Evolutionary conservation across 2,329 filamentous ascomycete genomes (phyloP).

Genomic region (Macrophomina phaseolina): DNA sequence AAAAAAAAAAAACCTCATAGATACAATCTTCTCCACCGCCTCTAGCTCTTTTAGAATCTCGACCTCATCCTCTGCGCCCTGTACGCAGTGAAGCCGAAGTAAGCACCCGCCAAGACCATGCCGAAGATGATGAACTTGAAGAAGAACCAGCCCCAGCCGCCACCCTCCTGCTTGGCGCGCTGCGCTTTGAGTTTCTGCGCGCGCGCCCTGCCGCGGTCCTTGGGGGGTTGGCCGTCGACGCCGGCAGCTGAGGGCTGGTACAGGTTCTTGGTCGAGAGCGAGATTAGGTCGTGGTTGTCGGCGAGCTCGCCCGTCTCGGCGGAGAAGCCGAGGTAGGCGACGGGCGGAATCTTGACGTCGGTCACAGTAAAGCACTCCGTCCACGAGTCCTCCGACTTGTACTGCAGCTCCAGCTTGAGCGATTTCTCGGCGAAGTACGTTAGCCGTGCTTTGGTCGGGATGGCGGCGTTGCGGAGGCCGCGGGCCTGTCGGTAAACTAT

Average conservation of each 20-base stretch:
- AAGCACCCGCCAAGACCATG: constrained; percentile 71
- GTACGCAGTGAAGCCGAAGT: constrained; percentile 86
- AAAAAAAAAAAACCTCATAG: background rate
- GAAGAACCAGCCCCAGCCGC: constrained; percentile 72
- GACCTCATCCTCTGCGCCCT: constrained; percentile 63
- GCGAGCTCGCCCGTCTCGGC: constrained; percentile 94
- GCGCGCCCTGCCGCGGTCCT: constrained; percentile 36
- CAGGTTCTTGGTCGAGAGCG: constrained; percentile 83
- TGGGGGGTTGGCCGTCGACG: constrained; percentile 38
- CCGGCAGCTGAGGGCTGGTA: constrained; percentile 66
- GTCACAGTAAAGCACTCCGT: constrained; percentile 80
- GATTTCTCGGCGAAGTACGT: constrained; percentile 98
- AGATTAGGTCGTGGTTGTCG: constrained; percentile 97
- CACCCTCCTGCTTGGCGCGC: constrained; percentile 49
- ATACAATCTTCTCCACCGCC: background rate
- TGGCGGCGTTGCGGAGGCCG: constrained; percentile 78
- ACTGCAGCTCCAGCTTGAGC: constrained; percentile 88
- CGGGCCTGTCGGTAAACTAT: constrained; percentile 62
- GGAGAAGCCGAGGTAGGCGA: constrained; percentile 69
- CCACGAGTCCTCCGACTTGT: constrained; percentile 90
- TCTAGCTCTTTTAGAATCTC: constrained; percentile 45
- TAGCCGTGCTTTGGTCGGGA: constrained; percentile 82
- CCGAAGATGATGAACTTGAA: constrained; percentile 83
- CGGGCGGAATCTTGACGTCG: constrained; percentile 74
- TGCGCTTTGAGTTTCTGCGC: constrained; percentile 48